These are phyloP conservation scores for Acanthamoeba quina DNA, from an alignment of 208 protist genomes.

Conservation along the genomic window DNA sequence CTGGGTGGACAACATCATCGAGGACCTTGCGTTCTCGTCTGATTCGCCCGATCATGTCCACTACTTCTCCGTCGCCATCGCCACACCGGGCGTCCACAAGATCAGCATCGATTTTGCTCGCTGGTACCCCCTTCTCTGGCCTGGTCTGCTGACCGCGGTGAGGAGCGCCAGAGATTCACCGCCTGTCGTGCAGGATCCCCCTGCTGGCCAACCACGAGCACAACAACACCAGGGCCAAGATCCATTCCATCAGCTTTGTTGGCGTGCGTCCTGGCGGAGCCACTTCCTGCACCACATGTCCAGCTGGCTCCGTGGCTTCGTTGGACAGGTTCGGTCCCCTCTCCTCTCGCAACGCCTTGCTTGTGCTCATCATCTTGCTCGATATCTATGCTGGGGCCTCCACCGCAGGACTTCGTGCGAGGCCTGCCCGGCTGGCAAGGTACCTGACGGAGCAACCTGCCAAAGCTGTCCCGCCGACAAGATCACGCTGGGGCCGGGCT, in stretches of 20 bases:
- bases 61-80: not conserved
- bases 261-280: constrained; percentile 51
- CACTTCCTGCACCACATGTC: constrained; percentile 18
- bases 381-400: too few species aligned
- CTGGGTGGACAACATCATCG: constrained; percentile 39
- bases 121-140: not conserved
- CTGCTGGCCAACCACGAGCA: constrained; percentile 66
- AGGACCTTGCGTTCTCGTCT: constrained; percentile 26
- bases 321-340: not conserved
- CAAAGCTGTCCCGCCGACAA: constrained; percentile 32
- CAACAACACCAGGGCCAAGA: constrained; percentile 37
- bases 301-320: not conserved
- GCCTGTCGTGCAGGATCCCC: constrained; percentile 10
- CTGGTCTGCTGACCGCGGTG: not conserved
- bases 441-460: not conserved
- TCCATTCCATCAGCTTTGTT: constrained; percentile 20
- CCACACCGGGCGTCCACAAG: not conserved
- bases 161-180: not conserved
- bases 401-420: not conserved
- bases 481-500: not conserved
- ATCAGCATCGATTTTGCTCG: constrained; percentile 70
- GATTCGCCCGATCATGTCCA: not conserved
- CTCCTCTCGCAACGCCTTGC: not conserved
- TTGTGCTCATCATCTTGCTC: not conserved
- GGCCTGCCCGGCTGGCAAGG: constrained; percentile 12